These are phyloP conservation scores for Leccinum aurantiacum DNA, from an alignment of 768 basidiomycete genomes.

Conservation along the genomic window DNA sequence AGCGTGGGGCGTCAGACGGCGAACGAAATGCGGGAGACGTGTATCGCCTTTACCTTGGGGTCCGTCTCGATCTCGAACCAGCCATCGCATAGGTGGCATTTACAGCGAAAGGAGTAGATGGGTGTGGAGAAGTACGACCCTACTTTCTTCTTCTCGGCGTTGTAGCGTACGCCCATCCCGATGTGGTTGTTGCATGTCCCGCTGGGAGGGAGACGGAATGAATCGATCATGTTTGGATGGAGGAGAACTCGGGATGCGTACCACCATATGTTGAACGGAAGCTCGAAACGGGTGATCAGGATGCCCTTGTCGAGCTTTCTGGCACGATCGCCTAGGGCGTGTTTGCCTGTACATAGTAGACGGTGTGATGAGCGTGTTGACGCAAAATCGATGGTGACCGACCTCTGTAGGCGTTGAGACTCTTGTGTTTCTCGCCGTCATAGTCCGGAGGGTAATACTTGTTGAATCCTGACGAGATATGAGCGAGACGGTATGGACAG, in stretches of 20 bases:
- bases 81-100: constrained; percentile 94
- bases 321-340: constrained; percentile 90
- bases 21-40: background rate
- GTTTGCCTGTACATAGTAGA: constrained; percentile 62
- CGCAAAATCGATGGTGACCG: constrained; percentile 2
- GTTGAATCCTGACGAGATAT: constrained; percentile 56
- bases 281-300: constrained; percentile 91
- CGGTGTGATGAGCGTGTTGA: too few relatives aligned
- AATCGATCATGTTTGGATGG: background rate
- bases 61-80: constrained; percentile 99
- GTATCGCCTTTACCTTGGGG: constrained; percentile 65
- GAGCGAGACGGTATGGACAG: constrained; percentile 2
- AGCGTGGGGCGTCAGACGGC: background rate
- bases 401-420: constrained; percentile 75
- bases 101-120: constrained; percentile 94
- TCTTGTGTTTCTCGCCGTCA: constrained; percentile 67
- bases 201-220: constrained; percentile 40
- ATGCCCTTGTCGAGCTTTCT: constrained; percentile 96
- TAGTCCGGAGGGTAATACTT: constrained; percentile 81
- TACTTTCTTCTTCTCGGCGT: constrained; percentile 97
- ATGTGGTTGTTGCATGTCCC: constrained; percentile 95
- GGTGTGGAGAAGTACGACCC: constrained; percentile 94
- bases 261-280: constrained; percentile 98
- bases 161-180: constrained; percentile 99
- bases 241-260: constrained; percentile 38